Conservation (phyloP, 164 flowering plant species). For the Magnolia changhungtana region DNA sequence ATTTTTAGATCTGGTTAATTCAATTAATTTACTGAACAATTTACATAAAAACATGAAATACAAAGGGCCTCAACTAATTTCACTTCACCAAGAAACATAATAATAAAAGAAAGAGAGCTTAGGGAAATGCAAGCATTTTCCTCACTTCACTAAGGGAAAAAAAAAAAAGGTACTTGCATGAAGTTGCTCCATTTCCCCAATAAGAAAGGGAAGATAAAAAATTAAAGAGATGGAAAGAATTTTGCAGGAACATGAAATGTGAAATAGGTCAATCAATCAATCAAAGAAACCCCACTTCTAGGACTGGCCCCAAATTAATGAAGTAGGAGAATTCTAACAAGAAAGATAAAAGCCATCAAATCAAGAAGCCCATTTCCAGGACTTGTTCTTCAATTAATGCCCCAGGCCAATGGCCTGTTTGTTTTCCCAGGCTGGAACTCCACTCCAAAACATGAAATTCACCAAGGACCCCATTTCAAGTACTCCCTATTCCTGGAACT, state of each 20-base stretch:
- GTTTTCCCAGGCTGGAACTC: conserved; percentile 11
- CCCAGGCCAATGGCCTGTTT: conserved; percentile 3
- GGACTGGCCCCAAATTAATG: conserved; percentile 17
- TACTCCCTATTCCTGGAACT: neutral
- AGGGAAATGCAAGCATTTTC: neutral
- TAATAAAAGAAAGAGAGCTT: neutral
- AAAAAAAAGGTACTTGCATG: neutral
- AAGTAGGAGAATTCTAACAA: conserved; percentile 2
- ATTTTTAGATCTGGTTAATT: neutral
- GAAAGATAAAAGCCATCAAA: conserved; percentile 12
- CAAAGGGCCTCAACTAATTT: too few species aligned
- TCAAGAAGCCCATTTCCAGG: conserved; percentile 15
- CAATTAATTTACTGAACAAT: neutral
- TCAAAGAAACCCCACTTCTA: conserved; percentile 8
- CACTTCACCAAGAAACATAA: neutral
- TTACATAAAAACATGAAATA: too few species aligned
- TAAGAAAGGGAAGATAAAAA: neutral
- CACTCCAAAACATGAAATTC: conserved; percentile 18
- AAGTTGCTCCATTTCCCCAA: neutral
- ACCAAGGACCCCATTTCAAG: conserved; percentile 9
- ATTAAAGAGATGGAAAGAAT: neutral
- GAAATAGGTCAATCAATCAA: neutral
- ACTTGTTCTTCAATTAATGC: conserved; percentile 20
- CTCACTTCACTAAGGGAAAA: too few species aligned
- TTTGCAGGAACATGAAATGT: neutral